A percentile compares a stretch with the other conserved stretches of the same genome.
These are phyloP conservation scores for Circinella umbellata DNA, from an alignment of 371 early-diverging fungal species.

Conservation along the genomic window DNA sequence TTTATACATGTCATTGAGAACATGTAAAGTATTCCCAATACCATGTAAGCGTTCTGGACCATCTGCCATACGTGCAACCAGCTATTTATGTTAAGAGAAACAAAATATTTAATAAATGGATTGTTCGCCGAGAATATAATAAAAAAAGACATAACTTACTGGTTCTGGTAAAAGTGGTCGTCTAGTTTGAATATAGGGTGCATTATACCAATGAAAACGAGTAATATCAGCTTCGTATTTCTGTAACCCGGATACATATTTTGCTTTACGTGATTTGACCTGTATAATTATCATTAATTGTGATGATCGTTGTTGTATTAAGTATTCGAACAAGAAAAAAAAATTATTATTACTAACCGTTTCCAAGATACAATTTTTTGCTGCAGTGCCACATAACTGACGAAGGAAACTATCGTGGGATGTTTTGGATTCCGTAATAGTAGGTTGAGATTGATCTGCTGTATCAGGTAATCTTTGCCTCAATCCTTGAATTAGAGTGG, in stretches of 20 bases:
- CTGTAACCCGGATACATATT: background rate
- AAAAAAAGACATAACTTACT: background rate
- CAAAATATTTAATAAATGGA: no score
- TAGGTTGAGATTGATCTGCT: background rate
- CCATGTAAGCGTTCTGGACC: slow-evolving; percentile 12
- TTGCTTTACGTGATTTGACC: background rate
- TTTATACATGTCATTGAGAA: slow-evolving; percentile 1
- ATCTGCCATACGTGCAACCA: slow-evolving; percentile 14
- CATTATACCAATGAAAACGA: slow-evolving; percentile 33
- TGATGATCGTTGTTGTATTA: background rate
- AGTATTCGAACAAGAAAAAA: background rate
- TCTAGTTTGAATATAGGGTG: slow-evolving; percentile 21
- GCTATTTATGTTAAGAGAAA: background rate
- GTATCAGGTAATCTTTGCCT: background rate
- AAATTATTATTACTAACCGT: background rate
- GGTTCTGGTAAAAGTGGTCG: slow-evolving; percentile 19
- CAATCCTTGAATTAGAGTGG: background rate
- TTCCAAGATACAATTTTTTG: background rate
- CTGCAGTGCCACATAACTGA: background rate
- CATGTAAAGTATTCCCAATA: slow-evolving; percentile 8
- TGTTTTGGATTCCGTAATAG: background rate
- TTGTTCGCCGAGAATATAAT: background rate
- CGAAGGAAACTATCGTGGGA: background rate
- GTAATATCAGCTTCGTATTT: slow-evolving; percentile 11
- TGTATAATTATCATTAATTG: background rate